These are phyloP conservation scores for Dendrobium officinale DNA, from an alignment of 106 monocot species.

Conservation along the genomic window DNA sequence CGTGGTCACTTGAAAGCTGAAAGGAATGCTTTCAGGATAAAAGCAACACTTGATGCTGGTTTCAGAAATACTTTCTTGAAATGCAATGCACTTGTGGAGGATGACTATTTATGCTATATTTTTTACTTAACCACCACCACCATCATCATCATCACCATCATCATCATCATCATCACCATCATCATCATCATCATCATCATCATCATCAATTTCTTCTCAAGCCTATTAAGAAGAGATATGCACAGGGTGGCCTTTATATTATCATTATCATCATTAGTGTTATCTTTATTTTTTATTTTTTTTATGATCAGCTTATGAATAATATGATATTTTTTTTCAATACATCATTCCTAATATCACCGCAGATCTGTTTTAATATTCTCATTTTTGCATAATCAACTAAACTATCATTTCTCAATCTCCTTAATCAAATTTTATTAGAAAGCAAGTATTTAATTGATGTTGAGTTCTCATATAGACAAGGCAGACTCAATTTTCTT, in stretches of 20 bases:
- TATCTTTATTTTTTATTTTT: too few relatives aligned
- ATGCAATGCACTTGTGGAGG: not conserved
- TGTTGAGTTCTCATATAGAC: not conserved
- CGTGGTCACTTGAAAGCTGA: not conserved
- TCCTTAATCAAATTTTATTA: not conserved
- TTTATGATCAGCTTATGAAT: too few relatives aligned
- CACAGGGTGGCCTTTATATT: too few relatives aligned
- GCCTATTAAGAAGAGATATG: too few relatives aligned
- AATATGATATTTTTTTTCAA: not conserved
- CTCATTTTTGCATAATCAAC: not conserved
- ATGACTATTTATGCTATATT: not conserved
- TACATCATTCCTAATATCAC: not conserved
- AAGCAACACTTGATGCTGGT: not conserved
- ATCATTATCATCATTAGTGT: too few relatives aligned
- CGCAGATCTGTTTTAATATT: not conserved
- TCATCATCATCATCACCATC: not conserved
- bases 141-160: not conserved
- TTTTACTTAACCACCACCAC: not conserved
- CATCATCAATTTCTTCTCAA: too few relatives aligned
- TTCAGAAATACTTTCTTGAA: not conserved
- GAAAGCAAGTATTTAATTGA: not conserved
- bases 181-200: not conserved
- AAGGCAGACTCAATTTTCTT: not conserved
- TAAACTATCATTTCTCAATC: too few relatives aligned
- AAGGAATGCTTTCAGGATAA: conserved; percentile 4